Conservation (phyloP, 305 asterid genomes). For the Fraxinus latifolia region DNA sequence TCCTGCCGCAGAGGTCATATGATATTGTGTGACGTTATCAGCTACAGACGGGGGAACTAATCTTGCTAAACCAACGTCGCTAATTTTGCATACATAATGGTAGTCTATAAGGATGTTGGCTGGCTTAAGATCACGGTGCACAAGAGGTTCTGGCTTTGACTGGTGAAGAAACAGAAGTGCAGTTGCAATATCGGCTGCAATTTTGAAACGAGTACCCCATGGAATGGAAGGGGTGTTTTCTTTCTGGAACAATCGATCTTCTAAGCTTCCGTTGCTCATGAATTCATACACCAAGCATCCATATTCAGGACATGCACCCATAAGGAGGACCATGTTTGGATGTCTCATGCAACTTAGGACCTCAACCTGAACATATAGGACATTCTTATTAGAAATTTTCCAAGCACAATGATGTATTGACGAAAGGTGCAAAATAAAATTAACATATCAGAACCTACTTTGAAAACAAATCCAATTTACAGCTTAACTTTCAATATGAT, state of each 20-base stretch:
- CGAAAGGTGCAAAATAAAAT: neutral
- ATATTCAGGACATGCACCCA: constrained; percentile 80
- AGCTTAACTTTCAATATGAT: neutral
- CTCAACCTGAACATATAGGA: constrained; percentile 45
- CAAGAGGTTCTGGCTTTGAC: constrained; percentile 68
- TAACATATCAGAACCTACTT: neutral
- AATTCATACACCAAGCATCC: constrained; percentile 76
- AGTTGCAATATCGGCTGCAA: constrained; percentile 64
- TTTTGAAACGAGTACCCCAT: constrained; percentile 57
- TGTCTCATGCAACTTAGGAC: constrained; percentile 70
- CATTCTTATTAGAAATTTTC: neutral
- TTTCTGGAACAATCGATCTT: constrained; percentile 63
- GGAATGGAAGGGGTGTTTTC: constrained; percentile 69
- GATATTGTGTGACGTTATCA: constrained; percentile 56
- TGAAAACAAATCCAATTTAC: neutral
- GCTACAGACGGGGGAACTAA: constrained; percentile 68
- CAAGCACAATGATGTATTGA: neutral
- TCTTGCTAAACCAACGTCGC: constrained; percentile 66
- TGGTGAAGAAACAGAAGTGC: constrained; percentile 73
- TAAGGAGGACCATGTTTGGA: constrained; percentile 79
- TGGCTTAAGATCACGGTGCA: constrained; percentile 71
- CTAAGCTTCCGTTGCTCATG: constrained; percentile 77
- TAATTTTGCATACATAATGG: constrained; percentile 60
- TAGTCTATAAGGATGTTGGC: constrained; percentile 58
- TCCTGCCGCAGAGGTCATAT: constrained; percentile 76